Conservation (phyloP, 2,329 filamentous ascomycete species). For the Bipolaris bicolor region DNA sequence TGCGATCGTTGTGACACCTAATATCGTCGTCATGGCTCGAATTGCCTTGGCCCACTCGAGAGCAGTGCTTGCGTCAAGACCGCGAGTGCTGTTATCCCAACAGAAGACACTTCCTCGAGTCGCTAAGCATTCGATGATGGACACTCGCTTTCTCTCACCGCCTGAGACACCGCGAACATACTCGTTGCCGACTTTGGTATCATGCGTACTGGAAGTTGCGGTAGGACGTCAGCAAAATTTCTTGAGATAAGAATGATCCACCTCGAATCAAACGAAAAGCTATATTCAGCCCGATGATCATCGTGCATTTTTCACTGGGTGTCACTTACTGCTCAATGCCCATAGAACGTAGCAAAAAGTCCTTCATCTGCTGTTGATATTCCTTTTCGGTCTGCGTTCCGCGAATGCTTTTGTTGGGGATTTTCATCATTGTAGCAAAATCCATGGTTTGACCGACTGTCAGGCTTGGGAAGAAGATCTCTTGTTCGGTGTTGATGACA, state of each 20-base stretch:
- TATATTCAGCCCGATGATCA: background rate
- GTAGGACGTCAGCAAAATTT: background rate
- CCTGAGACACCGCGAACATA: constrained; percentile 71
- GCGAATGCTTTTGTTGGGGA: constrained; percentile 57
- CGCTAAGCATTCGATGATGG: constrained; percentile 68
- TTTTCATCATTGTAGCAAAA: constrained; percentile 62
- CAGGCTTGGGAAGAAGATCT: constrained; percentile 75
- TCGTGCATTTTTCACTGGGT: background rate
- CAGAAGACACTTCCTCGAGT: constrained; percentile 62
- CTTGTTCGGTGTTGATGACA: constrained; percentile 76
- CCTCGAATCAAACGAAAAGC: background rate
- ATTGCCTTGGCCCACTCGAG: constrained; percentile 63
- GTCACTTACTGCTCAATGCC: constrained; percentile 49
- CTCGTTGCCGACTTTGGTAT: constrained; percentile 72
- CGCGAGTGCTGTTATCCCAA: constrained; percentile 54
- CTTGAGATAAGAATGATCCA: background rate
- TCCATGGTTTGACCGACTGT: constrained; percentile 83
- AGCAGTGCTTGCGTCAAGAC: constrained; percentile 42
- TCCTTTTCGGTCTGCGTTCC: constrained; percentile 53
- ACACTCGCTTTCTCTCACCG: constrained; percentile 72
- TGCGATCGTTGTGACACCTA: constrained; percentile 59
- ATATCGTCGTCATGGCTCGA: constrained; percentile 57
- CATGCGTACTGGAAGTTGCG: constrained; percentile 49
- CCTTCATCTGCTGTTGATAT: constrained; percentile 53
- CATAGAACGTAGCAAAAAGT: constrained; percentile 57